Evolutionary conservation across 192 early-diverging fungal genomes (phyloP).

Genomic region (Coemansia aciculifera): DNA sequence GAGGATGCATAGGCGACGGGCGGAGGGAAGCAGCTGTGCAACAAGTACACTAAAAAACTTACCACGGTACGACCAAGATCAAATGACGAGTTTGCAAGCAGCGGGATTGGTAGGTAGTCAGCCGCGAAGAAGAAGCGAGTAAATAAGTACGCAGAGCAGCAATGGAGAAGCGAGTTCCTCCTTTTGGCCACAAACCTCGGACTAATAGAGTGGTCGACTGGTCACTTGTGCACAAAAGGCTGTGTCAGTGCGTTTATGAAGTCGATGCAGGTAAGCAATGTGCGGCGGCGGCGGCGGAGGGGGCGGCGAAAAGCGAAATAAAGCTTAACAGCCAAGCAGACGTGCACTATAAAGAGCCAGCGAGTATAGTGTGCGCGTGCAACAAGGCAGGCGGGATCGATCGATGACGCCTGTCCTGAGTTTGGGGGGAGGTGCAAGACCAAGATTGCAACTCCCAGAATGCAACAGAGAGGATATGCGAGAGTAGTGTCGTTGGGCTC

Average conservation of each 20-base stretch:
- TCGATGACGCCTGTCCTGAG: constrained; percentile 1
- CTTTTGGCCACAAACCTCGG: not conserved
- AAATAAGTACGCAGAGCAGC: constrained; percentile 1
- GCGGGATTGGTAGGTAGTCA: constrained; percentile 13
- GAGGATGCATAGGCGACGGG: not conserved
- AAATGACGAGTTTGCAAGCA: not conserved
- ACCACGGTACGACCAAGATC: constrained; percentile 1
- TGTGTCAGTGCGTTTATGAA: constrained; percentile 1
- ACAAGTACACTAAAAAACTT: constrained; percentile 6
- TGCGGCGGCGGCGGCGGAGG: not conserved
- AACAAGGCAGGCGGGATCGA: constrained; percentile 4
- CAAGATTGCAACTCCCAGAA: not conserved
- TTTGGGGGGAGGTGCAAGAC: not conserved
- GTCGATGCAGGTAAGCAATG: constrained; percentile 9
- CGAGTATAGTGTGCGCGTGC: constrained; percentile 43
- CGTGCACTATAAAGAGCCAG: constrained; percentile 38
- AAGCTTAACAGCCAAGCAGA: constrained; percentile 6
- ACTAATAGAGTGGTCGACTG: not conserved
- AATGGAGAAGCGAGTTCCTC: constrained; percentile 1
- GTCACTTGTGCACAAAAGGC: not conserved
- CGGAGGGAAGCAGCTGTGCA: not conserved
- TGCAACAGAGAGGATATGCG: constrained; percentile 4
- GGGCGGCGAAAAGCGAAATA: constrained; percentile 8
- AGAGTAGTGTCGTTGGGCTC: not conserved
- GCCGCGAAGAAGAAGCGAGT: not conserved